Evolutionary conservation across 306 rosid genomes (phyloP).

Genomic region (Cercis canadensis): DNA sequence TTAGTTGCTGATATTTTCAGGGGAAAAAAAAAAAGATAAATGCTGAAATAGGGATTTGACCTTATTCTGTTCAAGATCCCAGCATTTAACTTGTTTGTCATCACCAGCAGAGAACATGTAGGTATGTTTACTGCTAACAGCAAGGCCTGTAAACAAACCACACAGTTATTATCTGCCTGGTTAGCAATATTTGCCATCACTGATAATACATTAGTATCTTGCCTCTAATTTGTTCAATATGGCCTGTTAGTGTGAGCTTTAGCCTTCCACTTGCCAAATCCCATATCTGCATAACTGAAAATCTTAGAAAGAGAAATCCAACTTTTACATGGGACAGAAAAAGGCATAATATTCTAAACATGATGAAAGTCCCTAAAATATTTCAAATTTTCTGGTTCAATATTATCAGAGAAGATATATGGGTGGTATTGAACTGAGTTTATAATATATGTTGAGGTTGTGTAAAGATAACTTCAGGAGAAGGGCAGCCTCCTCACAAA

Average conservation of each 20-base stretch:
- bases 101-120: slow-evolving; percentile 99
- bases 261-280: slow-evolving; percentile 89
- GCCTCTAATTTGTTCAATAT: slow-evolving; percentile 97
- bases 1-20: slow-evolving; percentile 28
- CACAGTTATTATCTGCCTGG: slow-evolving; percentile 24
- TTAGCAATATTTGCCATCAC: slow-evolving; percentile 22
- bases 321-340: slow-evolving; percentile 28
- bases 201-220: slow-evolving; percentile 35
- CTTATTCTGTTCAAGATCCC: slow-evolving; percentile 99
- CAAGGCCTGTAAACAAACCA: slow-evolving; percentile 73
- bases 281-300: slow-evolving; percentile 80
- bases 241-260: slow-evolving; percentile 94
- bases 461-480: not conserved
- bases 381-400: slow-evolving; percentile 10
- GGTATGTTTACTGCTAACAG: slow-evolving; percentile 86
- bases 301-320: slow-evolving; percentile 29
- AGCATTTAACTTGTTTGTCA: slow-evolving; percentile 97
- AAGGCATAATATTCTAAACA: not conserved
- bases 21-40: slow-evolving; percentile 15
- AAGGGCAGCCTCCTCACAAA: slow-evolving; percentile 15
- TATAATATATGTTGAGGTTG: not conserved
- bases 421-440: slow-evolving; percentile 3
- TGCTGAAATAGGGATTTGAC: slow-evolving; percentile 43
- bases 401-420: not conserved
- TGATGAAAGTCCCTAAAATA: slow-evolving; percentile 20